phyloP scores from a whole-genome alignment of 257 asterid genomes.

The Cynanchum wilfordii region DNA sequence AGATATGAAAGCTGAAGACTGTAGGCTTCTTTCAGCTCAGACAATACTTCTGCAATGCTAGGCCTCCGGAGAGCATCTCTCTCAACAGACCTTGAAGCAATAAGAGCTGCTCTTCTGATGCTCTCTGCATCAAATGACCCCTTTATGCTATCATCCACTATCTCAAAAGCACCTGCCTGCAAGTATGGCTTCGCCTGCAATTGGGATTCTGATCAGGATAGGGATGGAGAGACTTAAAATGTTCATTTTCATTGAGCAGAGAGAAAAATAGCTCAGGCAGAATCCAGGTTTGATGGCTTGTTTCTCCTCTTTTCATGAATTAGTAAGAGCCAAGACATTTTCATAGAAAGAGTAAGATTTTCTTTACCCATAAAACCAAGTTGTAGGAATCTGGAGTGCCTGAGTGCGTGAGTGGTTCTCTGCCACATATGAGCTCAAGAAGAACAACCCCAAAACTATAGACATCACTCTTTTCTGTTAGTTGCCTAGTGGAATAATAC shows the following conservation, averaged over 20 bases:
- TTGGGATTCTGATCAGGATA: constrained; percentile 7
- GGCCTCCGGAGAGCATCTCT: constrained; percentile 85
- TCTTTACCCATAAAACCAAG: constrained; percentile 70
- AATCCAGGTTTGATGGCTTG: not conserved
- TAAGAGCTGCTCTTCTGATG: constrained; percentile 73
- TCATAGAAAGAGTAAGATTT: not conserved
- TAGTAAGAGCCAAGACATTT: not conserved
- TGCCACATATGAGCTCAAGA: constrained; percentile 88
- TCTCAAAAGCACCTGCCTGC: constrained; percentile 92
- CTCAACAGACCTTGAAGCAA: constrained; percentile 86
- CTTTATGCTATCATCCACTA: constrained; percentile 74
- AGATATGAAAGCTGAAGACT: constrained; percentile 71
- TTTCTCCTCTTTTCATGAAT: not conserved
- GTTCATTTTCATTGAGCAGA: not conserved
- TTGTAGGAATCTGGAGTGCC: constrained; percentile 95
- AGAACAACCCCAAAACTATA: constrained; percentile 95
- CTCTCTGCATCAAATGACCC: constrained; percentile 77
- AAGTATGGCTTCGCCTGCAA: constrained; percentile 94
- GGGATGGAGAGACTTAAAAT: not conserved
- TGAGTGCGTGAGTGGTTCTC: constrained; percentile 79
- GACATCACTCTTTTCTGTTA: constrained; percentile 87
- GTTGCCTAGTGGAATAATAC: constrained; percentile 80
- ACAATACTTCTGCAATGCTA: constrained; percentile 54
- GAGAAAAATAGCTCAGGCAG: not conserved
- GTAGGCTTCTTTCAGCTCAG: constrained; percentile 77